phyloP scores from a whole-genome alignment of 1,284 basidiomycete species.

The Fomitopsis palustris region DNA sequence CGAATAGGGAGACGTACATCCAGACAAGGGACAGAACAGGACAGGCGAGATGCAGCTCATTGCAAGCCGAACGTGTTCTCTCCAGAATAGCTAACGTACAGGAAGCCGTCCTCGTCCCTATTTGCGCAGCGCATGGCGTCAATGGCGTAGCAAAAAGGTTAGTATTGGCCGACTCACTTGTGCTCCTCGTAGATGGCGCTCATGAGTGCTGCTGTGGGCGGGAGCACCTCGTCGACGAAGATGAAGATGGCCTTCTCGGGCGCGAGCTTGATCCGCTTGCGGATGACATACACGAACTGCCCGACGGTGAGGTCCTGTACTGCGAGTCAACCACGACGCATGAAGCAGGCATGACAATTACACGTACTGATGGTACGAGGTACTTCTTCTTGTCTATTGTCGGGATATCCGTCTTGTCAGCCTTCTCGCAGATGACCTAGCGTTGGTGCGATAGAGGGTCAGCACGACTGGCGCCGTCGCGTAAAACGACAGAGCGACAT shows the following conservation, averaged over 20 bases:
- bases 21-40: neutral
- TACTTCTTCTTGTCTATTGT: constrained; percentile 99
- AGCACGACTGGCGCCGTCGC: constrained; percentile 3
- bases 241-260: constrained; percentile 99
- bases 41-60: constrained; percentile 12
- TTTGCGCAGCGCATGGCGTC: constrained; percentile 17
- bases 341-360: constrained; percentile 4
- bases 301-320: constrained; percentile 93
- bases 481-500: constrained; percentile 30
- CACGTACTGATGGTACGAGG: constrained; percentile 88
- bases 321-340: constrained; percentile 9
- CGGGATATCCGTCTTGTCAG: constrained; percentile 97
- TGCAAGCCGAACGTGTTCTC: constrained; percentile 88
- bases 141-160: neutral
- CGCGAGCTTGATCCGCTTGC: constrained; percentile 99
- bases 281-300: constrained; percentile 99
- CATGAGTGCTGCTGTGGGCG: constrained; percentile 98
- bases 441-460: constrained; percentile 10
- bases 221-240: constrained; percentile 97
- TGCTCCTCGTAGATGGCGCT: constrained; percentile 99
- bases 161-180: constrained; percentile 62
- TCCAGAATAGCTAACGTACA: constrained; percentile 95
- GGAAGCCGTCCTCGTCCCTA: constrained; percentile 95
- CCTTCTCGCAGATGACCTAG: constrained; percentile 99
- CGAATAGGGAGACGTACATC: neutral